Base-by-base conservation (phyloP, 768 basidiomycete genomes). In the Lactarius hatsudake region DNA sequence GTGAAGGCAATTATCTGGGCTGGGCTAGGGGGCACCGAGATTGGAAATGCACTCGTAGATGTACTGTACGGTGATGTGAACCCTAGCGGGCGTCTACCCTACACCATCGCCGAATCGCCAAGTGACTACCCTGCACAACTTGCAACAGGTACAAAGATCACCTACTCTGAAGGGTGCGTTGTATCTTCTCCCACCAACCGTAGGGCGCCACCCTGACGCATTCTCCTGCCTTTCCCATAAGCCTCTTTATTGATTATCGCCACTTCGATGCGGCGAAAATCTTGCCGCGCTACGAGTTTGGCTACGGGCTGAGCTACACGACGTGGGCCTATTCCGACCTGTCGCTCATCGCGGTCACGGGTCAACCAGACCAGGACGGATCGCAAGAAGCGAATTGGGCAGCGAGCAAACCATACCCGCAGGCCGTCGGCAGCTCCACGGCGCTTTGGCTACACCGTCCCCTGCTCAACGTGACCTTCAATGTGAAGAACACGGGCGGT, bases 271-370 rank as follows among this genome's bases (percentile, higher is more conserved):
- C 72, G 84, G 79, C 84, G 76, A 84, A 87, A 66, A 91, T 93
- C 69, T 81, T 81, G 0, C 93, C 93, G 5, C 89, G 90, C 45
- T 93, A 86, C 73, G 91, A 93, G 73, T 98, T 98, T 75, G 95
- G 95, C 5, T 96, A 87, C 74, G 95, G 95, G 0, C 75, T 96
- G 73, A 90, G 87, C 64, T 98, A 96, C 79, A 90, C 95, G 48
- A 83, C 78, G 2, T 97, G 96, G 75, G 76, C 82, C 36, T 96
- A 93, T 75, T 85, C 81, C 54, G 78, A 82, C 43, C 78, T 95
- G 13, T 70, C 79, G 3, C 76, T 91, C 43, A 74, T 74, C 18
- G 78, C 80, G 62, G 74, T 90, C 3, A 9, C 3, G 9, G 55
- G 58, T 4, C 61, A 73, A 13, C 66, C 70, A n/a, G 78, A 81